Evolutionary conservation across 2,329 filamentous ascomycete genomes (phyloP), one percentile per base, ranked within the genome.

Genomic region (Pseudogymnoascus sp.): DNA sequence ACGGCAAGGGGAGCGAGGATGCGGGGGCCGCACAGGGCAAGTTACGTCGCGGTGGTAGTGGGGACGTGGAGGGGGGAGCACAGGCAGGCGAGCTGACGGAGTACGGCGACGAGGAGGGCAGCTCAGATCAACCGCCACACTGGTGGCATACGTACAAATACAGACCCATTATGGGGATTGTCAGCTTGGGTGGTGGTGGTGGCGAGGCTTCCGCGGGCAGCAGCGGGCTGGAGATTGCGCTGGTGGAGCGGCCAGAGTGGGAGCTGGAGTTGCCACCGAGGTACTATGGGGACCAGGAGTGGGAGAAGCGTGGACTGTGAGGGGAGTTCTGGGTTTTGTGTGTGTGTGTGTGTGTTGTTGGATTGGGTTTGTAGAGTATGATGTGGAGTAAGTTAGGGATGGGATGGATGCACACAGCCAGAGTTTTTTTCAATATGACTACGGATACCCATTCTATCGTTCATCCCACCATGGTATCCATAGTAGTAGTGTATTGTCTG

Each of bases 81-180:
- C 25, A 60, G 43, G 48, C 25, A 6, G 72, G 69, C 60, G 71
- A 71, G 37, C 72, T 14, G 62, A 71, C 28, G 62, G 70, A 57
- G 72, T 76, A 62, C 70, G 73, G 21, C 76, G 76, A 62, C 43
- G 34, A 65, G 41, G 34, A 65, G 41, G 16, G 21, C 8, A 60
- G 39, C 39, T 68, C 67, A 41, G 69, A 48, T 28, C 63, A 61
- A 19, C 63, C 62, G 51, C 34, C 62, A 23, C 62, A 65, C 61
- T 64, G 63, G 21, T 98, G 92, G 91, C 85, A 88, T 73, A 96
- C 93, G 4, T 92, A 90, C 81, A 96, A 96, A 76, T 99, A 98
- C 77, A 84, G 93, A 65, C 90, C 93, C n/a, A 92, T 99, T 70
- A 80, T 99, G 66, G 95, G 93, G 63, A 77, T 87, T 39, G 81